Evolutionary conservation across 768 basidiomycete genomes (phyloP).

Genomic region (Lactarius pseudohatsudake): DNA sequence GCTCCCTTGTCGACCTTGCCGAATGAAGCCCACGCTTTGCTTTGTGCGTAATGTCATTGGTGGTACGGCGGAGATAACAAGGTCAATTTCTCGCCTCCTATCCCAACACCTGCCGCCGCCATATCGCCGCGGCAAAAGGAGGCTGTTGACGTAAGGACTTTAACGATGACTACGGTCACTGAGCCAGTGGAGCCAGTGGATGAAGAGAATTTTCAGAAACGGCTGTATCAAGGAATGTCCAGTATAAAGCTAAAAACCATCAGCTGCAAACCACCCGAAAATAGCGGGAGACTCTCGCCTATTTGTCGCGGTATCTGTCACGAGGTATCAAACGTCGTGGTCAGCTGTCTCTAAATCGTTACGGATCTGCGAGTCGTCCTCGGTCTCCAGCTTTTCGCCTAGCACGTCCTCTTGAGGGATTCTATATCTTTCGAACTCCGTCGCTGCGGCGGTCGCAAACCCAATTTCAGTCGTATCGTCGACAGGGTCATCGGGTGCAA

Average conservation of each 20-base stretch:
- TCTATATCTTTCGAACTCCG: slow-evolving; percentile 30
- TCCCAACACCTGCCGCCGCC: neutral
- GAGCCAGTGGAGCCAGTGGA: neutral
- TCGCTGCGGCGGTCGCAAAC: slow-evolving; percentile 46
- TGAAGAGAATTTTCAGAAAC: neutral
- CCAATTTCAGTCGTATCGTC: slow-evolving; percentile 52
- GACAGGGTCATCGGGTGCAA: slow-evolving; percentile 20
- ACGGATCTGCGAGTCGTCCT: slow-evolving; percentile 1
- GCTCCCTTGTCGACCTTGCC: neutral
- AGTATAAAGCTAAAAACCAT: neutral
- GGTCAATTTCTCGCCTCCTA: neutral
- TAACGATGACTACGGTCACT: neutral
- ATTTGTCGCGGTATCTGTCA: neutral
- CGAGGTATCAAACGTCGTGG: neutral
- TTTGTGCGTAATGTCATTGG: neutral
- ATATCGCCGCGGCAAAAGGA: neutral
- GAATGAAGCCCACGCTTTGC: neutral
- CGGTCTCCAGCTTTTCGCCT: slow-evolving; percentile 14
- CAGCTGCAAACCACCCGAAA: neutral
- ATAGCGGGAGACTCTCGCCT: neutral
- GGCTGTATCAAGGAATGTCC: neutral
- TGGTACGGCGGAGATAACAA: slow-evolving; percentile 10
- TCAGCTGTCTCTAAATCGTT: slow-evolving; percentile 3
- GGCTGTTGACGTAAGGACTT: neutral
- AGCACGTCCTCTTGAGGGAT: slow-evolving; percentile 25